Evolutionary conservation across 352 stramenopile species (phyloP), one percentile per base, ranked within the genome.

Genomic region (Pythium angustatum): DNA sequence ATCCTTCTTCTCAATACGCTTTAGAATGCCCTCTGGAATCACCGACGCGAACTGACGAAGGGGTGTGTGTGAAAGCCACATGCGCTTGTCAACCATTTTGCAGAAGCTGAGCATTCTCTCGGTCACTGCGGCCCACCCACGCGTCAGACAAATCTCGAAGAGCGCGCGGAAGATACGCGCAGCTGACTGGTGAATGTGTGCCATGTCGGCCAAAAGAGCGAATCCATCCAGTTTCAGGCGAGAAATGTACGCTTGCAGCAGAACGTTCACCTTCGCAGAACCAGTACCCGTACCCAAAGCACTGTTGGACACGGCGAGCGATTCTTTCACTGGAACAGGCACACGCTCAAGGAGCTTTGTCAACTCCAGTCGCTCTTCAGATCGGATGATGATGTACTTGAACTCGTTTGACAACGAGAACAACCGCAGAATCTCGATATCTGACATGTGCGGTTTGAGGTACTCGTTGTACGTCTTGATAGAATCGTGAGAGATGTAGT

Each of bases 391-490:
- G 34, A 99, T 97, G 71, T 99, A 97, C 64, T 95, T 93, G 79
- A 99, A 99, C 79, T 99, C 98, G 64, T 97, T 96, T 56, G 96
- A 99, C 48, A 99, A 87, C 34, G 94, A 98, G 66, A 99, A 99
- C 10, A 99, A 71, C n/a, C 97, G 86, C 55, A 99, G 87, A 27
- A 99, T 89, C 67, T 99, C 98, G 78, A 99, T 99, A 68, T 99
- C 97, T n/a, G 94, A 98, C 97, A 99, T 99, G 65, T 97, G 97
- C 3, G 97, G 97, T 71, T 98, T 98, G 62, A 99, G 76, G 64
- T 99, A 97, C 66, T 99, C 88, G 70, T 98, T 99, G 81, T 99
- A 99, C 27, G 96, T 95, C 45, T 96, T 91, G 87, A 99, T 99
- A 21, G 95, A 99, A 53, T 98, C 84, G 71, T 99, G 96, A 2